These are phyloP conservation scores for Paraphoma sp. DNA, from an alignment of 2,329 filamentous ascomycete species.

Conservation along the genomic window DNA sequence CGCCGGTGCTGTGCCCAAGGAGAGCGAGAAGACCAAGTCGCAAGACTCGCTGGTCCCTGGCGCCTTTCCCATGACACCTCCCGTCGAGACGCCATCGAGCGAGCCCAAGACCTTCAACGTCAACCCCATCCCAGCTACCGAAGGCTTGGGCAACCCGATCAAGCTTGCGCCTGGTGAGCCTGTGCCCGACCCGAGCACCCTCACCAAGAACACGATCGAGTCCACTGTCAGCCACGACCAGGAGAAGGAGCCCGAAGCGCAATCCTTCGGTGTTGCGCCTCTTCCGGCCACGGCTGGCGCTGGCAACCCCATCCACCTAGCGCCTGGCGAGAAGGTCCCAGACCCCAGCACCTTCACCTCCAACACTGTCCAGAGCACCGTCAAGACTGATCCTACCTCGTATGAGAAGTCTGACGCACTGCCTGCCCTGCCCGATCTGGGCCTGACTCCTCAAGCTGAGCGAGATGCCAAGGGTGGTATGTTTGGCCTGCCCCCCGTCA, in stretches of 20 bases:
- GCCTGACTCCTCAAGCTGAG: constrained; percentile 52
- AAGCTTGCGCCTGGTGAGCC: constrained; percentile 79
- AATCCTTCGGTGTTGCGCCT: constrained; percentile 63
- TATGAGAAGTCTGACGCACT: constrained; percentile 79
- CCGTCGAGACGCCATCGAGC: constrained; percentile 57
- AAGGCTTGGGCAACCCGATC: constrained; percentile 76
- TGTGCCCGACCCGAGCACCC: constrained; percentile 70
- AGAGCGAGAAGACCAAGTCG: constrained; percentile 44
- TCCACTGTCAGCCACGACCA: constrained; percentile 55
- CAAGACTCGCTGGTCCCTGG: constrained; percentile 60
- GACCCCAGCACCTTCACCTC: constrained; percentile 67
- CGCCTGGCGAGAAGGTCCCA: constrained; percentile 82
- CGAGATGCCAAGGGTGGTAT: constrained; percentile 52
- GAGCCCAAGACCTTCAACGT: constrained; percentile 58
- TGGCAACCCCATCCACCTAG: constrained; percentile 81
- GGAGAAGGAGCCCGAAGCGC: constrained; percentile 37
- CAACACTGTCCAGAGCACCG: constrained; percentile 71
- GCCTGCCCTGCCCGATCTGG: constrained; percentile 52
- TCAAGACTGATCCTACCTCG: constrained; percentile 73
- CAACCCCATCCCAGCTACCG: constrained; percentile 65
- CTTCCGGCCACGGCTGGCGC: constrained; percentile 64
- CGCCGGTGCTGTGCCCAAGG: constrained; percentile 70
- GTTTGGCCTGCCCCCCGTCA: constrained; percentile 57
- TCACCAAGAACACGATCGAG: constrained; percentile 75
- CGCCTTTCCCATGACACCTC: constrained; percentile 77